Conservation (phyloP, 148 eudicot species). For the Amaranthus cruentus region DNA sequence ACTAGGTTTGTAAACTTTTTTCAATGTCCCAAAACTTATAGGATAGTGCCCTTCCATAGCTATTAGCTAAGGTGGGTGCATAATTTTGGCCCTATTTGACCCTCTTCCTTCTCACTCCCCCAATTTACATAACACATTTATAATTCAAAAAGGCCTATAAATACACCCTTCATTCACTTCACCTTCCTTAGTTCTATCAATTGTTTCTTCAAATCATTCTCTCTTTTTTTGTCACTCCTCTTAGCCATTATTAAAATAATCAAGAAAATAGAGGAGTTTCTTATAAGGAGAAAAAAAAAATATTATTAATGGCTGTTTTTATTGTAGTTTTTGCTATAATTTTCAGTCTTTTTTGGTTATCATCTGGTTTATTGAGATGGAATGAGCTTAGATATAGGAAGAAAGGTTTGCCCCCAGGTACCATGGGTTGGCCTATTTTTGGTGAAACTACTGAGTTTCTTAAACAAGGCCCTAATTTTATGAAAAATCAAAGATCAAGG, state of each 20-base stretch:
- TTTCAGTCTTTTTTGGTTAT: slow-evolving; percentile 32
- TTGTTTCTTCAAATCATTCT: slow-evolving; percentile 4
- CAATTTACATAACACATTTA: neutral
- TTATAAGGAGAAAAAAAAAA: neutral
- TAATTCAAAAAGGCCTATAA: slow-evolving; percentile 18
- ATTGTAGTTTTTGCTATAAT: slow-evolving; percentile 26
- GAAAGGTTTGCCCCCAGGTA: slow-evolving; percentile 88
- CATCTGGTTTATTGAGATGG: slow-evolving; percentile 74
- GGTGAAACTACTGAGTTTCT: slow-evolving; percentile 96
- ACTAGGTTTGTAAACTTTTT: neutral
- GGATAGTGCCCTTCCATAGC: slow-evolving; percentile 22
- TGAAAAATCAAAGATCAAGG: slow-evolving; percentile 88
- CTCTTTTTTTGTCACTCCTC: neutral
- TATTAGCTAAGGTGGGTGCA: slow-evolving; percentile 25
- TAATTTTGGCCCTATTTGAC: slow-evolving; percentile 22
- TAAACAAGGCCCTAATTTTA: slow-evolving; percentile 84
- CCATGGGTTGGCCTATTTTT: slow-evolving; percentile 98
- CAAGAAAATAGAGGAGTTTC: neutral
- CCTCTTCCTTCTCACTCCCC: neutral
- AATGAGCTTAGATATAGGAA: slow-evolving; percentile 71
- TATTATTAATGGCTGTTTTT: slow-evolving; percentile 50
- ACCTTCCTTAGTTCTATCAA: slow-evolving; percentile 1
- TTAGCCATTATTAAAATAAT: neutral
- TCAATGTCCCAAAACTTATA: slow-evolving; percentile 1
- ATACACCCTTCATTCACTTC: slow-evolving; percentile 17